Evolutionary conservation across 306 rosid genomes (phyloP).

Genomic region (Casuarina glauca): DNA sequence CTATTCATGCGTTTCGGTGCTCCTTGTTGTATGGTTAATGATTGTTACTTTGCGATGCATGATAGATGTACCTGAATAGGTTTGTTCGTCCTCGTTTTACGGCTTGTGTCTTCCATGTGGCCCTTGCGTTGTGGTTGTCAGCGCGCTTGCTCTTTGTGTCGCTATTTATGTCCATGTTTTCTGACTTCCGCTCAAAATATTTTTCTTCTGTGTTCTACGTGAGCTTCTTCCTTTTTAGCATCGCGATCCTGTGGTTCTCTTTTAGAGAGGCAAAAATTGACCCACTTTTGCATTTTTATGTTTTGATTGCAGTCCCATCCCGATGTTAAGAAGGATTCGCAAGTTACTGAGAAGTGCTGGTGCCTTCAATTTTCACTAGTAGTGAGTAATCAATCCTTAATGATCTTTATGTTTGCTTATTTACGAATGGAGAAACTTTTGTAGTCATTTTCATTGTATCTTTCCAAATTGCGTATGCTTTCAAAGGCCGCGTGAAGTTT

Average conservation of each 20-base stretch:
- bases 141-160: too few relatives aligned
- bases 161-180: too few relatives aligned
- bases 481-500: conserved; percentile 14
- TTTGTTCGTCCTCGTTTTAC: too few relatives aligned
- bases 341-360: conserved; percentile 67
- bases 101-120: too few relatives aligned
- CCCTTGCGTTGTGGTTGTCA: too few relatives aligned
- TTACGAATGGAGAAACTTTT: conserved; percentile 1
- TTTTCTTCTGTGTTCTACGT: too few relatives aligned
- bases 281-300: conserved; percentile 1
- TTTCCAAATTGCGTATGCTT: not conserved
- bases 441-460: not conserved
- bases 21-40: not conserved
- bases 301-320: conserved; percentile 74
- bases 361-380: conserved; percentile 70
- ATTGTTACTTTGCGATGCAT: not conserved
- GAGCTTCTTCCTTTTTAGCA: too few relatives aligned
- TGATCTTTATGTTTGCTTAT: conserved; percentile 20
- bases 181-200: too few relatives aligned
- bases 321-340: conserved; percentile 86
- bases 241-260: too few relatives aligned
- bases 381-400: conserved; percentile 41
- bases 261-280: too few relatives aligned
- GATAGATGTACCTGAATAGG: not conserved
- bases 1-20: not conserved